Base-by-base conservation (phyloP, 176 grass and related monocot species). In the Eragrostis curvula region DNA sequence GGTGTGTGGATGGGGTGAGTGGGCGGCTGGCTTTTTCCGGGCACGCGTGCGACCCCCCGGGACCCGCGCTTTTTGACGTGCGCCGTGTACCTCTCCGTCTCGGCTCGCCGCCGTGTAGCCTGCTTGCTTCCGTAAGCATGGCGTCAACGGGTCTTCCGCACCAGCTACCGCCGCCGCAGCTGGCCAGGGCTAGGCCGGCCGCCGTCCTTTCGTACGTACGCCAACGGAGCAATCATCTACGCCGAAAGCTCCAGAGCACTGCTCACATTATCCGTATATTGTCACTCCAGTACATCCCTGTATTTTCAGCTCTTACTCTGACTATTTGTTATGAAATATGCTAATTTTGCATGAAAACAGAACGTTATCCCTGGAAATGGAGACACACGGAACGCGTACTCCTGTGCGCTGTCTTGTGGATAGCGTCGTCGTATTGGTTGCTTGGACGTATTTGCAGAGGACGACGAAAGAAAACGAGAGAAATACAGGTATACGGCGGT, bases 21-120 rank as follows among this genome's bases (percentile, higher is more conserved):
- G 83, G 88, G 83, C 79, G 79, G 88, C 79, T 78, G 88, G 1
- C 84, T 86, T 90, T 90, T 90, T 7, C 74, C 51, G 60, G 88
- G 84, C 88, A 90, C 88, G 88, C 88, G 88, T 90, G 88, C 84
- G 32, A 74, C 70, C 11, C 46, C 58, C 6, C 16, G 71, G 88
- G 68, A 10, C 88, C 71, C 79, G 10, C 7, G 79, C 88, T 83
- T 83, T 83, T 89, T 86, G 88, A 90, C 84, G 7, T 28, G 24
- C 24, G n/a, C n/a, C n/a, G n/a, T n/a, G n/a, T 20, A 20, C 23
- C 50, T 3, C 16, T 0, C 5, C 12, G 15, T 1, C 64, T 27
- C 25, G 24, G 29, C 24, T 32, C 24, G 9, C 23, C 72, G 5
- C n/a, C 20, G 52, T 56, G 18, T 12, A 57, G 32, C 32, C 4